Base-by-base conservation (phyloP, 2,329 filamentous ascomycete species). In the Colletotrichum simmondsii region DNA sequence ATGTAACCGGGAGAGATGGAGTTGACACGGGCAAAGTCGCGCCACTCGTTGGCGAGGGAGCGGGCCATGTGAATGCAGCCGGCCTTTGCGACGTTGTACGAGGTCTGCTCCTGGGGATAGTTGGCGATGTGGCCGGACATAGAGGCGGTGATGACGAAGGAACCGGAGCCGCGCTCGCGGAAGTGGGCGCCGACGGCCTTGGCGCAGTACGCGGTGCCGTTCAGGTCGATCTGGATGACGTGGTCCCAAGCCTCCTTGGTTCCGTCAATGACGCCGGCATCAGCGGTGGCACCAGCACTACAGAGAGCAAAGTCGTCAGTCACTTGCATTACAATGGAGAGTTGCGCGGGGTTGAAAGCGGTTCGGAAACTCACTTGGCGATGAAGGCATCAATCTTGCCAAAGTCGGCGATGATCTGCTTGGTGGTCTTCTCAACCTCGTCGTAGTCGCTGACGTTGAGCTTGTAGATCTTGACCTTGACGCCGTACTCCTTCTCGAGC, bases 91-190 rank as follows among this genome's bases (percentile, higher is more conserved):
- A 90, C 90, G 79, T 92, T 92, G 80, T 92, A 92, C 1, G 90
- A 89, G 8, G 90, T 88, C 81, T 94, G 92, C 76, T 92, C 80
- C 79, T 93, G 91, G 19, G 92, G 92, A 75, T 89, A 88, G 80
- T 93, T 94, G 79, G 91, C 91, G 77, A 94, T 91, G 79, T 93
- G 91, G 22, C 90, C 92, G 57, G 88, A 91, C 90, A 94, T 93
- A 74, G 88, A 91, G 1, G 92, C 89, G 1, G 92, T 94, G 59
- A 92, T 92, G 77, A 94, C 87, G 77, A 94, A 92, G 75, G 88
- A 91, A 24, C 91, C 91, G 28, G 85, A 87, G 61, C 90, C 89
- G 74, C 91, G 88, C 77, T 89, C 85, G 83, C 90, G 86, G 87
- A 92, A 94, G 80, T 92, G 88, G 19, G 86, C 82, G 26, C 91